Evolutionary conservation across 1,284 basidiomycete genomes (phyloP).

Genomic region (Cystobasidium pallidum): DNA sequence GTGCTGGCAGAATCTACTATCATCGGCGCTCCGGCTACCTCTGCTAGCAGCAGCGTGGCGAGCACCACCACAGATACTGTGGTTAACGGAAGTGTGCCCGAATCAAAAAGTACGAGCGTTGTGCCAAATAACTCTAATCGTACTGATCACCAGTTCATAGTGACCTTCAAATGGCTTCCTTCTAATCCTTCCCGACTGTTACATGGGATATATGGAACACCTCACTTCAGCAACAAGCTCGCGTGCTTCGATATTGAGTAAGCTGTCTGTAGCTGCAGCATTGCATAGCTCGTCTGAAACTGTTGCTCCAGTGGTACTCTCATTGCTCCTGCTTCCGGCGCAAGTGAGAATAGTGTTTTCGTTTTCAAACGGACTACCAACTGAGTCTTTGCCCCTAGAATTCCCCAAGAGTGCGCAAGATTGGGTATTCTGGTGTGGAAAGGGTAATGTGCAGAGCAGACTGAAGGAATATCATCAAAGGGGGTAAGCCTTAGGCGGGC

Average conservation of each 20-base stretch:
- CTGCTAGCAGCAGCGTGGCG: conserved; percentile 11
- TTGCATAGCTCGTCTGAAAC: neutral
- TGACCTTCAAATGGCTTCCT: conserved; percentile 20
- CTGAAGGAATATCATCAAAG: conserved; percentile 34
- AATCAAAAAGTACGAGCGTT: neutral
- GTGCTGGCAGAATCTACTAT: neutral
- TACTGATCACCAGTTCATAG: neutral
- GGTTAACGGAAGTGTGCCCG: neutral
- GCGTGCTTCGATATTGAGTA: conserved; percentile 44
- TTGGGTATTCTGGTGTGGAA: conserved; percentile 42
- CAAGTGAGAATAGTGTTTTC: neutral
- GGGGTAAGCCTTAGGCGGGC: conserved; percentile 18
- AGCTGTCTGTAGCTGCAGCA: neutral
- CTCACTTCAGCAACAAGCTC: conserved; percentile 19
- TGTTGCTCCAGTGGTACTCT: conserved; percentile 32
- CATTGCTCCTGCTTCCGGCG: conserved; percentile 33
- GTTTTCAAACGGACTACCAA: neutral
- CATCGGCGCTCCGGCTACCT: neutral
- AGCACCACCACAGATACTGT: neutral
- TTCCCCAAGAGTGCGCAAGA: conserved; percentile 40
- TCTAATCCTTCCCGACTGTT: conserved; percentile 20
- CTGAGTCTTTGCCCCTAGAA: neutral
- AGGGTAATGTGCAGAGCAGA: conserved; percentile 23
- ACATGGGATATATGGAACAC: conserved; percentile 34
- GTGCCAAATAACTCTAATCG: neutral